Base-by-base conservation (phyloP, 2,329 filamentous ascomycete species). In the Phialophora chinensis region DNA sequence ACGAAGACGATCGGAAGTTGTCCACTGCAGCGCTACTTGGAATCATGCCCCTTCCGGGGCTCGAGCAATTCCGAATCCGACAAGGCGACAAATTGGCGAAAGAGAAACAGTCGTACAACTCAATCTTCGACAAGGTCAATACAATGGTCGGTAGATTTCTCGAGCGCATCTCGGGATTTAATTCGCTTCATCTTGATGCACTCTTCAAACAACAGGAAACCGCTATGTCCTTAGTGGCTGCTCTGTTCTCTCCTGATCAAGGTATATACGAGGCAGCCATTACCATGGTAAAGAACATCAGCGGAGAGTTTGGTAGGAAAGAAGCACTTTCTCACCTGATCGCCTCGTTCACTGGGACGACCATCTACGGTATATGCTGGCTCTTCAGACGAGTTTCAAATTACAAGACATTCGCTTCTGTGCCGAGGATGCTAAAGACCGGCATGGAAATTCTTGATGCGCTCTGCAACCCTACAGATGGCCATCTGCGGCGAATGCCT, bases 241-340 rank as follows among this genome's bases (percentile, higher is more conserved):
- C 92, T 20, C 86, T 97, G 6, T 88, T 97, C 63, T 93, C 93
- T 52, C 91, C 92, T 17, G 90, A 96, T 71, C 83, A 90, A 63
- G 85, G 88, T 65, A 89, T 95, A 38, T 92, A 92, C 68, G 90
- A 93, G 75, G 90, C 91, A 17, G 89, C 91, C 0, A 86, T 93
- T 6, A 90, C 93, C 71, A 81, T 98, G 31, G 85, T 98, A 70
- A 97, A 97, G 77, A 88, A 88, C 42, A 87, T 94, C 73, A 95
- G 91, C 42, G 86, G 86, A 8, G 88, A 96, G 76, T 84, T 85
- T 61, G 84, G 83, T 66, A 82, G 87, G 63, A 80, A 84, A 68
- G 87, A 89, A 70, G 87, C 87, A 17, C 79, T 90, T 14, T 84
- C 84, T 53, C 83, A 88, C 72, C 77, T 90, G n/a, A 74, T 89